Conservation (phyloP, 1,284 basidiomycete species). For the Papiliotrema nemorosa region DNA sequence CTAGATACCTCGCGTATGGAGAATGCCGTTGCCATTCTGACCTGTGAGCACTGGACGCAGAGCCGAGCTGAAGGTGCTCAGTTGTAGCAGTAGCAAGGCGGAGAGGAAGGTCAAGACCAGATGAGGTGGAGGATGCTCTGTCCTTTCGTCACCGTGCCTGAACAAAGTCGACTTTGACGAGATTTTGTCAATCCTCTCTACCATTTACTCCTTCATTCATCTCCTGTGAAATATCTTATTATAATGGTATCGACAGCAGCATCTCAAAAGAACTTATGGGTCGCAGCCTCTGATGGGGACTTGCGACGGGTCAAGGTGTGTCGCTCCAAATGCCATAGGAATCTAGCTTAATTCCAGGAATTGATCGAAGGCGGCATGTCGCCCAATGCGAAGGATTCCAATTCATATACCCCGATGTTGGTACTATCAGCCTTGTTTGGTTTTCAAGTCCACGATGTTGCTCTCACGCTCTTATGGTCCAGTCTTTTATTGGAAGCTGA, state of each 20-base stretch:
- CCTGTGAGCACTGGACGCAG: background rate
- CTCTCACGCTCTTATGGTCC: background rate
- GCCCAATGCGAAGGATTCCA: constrained; percentile 69
- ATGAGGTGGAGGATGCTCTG: background rate
- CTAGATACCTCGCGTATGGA: constrained; percentile 16
- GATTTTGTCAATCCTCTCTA: no score
- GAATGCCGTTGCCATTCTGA: constrained; percentile 1
- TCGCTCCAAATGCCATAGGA: background rate
- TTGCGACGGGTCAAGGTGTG: constrained; percentile 51
- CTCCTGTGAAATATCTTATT: no score
- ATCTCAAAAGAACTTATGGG: constrained; percentile 73
- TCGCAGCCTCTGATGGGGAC: constrained; percentile 84
- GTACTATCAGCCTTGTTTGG: constrained; percentile 15
- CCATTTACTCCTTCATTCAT: background rate
- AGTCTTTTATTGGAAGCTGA: background rate
- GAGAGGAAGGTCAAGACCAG: background rate
- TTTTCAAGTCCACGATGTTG: no score
- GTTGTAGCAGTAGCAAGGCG: background rate
- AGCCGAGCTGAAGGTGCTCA: background rate
- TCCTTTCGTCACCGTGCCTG: constrained; percentile 5
- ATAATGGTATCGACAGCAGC: constrained; percentile 33
- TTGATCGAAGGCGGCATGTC: constrained; percentile 65
- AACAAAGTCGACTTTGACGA: background rate
- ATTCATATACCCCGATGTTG: constrained; percentile 83
- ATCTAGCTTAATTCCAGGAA: constrained; percentile 48